Base-by-base conservation (phyloP, 805 yeast genomes). In the Blastobotrys mokoenaii region DNA sequence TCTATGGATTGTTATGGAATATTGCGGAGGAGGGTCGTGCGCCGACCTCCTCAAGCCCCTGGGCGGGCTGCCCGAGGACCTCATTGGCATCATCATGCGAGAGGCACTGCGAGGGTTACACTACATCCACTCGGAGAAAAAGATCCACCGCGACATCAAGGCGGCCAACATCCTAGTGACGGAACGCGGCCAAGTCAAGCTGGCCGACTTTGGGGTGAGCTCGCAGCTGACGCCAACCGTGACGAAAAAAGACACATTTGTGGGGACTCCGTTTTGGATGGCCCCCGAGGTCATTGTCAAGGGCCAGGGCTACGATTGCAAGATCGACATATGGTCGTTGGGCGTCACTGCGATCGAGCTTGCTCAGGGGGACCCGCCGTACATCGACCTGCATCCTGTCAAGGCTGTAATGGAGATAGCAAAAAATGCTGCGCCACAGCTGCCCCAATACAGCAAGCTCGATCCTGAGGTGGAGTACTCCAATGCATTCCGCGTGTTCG, bases 251-350 rank as follows among this genome's bases (percentile, higher is more conserved):
- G 77, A 76, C 45, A 85, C 96, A 0, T 82, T 89, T 70, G 96
- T 88, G 43, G 97, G 97, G 1, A 88, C 97, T 0, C 96, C 97
- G 11, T 86, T 78, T 63, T 89, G 97, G 97, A 89, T 90, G 97
- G 98, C 98, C 0, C 98, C 98, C 0, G 98, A 93, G 61, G 84
- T 90, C n/a, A 83, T 93, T 38, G 61, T 70, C 3, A 61, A 73
- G 58, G 56, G 63, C 39, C 61, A 65, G 8, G 95, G 93, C 0
- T 88, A 93, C 62, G 74, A 84, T 58, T 84, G 81, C 50, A 84
- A 83, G 57, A 95, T 88, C 1, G 98, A 93, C 60, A 84, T 93
- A 44, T 93, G 98, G 98, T 87, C 96, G 0, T 68, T 88, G 17
- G 98, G 98, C 0, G 90, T 93, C 43, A 89, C 97, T 0, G 79